Conservation (phyloP, 1,139 yeast genomes). For the Pichia norvegensis region DNA sequence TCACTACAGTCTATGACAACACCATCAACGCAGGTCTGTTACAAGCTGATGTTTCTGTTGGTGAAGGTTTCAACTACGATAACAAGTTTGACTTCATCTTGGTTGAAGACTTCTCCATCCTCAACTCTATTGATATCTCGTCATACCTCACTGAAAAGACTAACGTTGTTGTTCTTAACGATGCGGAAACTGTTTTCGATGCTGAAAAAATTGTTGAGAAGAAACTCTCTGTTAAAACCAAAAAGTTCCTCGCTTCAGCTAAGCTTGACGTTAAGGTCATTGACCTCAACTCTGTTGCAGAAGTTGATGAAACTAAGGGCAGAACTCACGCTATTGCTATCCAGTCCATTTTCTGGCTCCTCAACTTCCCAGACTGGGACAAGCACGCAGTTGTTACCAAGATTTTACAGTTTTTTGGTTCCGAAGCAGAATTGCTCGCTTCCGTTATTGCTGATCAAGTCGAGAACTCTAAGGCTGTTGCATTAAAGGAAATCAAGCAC, state of each 20-base stretch:
- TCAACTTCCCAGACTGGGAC: conserved; percentile 53
- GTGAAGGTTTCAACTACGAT: conserved; percentile 28
- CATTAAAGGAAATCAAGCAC: conserved; percentile 39
- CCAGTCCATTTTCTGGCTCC: conserved; percentile 77
- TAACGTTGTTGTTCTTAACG: conserved; percentile 40
- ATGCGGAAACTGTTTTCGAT: conserved; percentile 34
- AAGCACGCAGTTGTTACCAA: conserved; percentile 65
- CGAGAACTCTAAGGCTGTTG: conserved; percentile 43
- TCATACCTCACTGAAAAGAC: conserved; percentile 54
- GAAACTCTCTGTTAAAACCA: conserved; percentile 45
- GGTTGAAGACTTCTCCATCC: conserved; percentile 50
- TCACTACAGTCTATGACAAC: conserved; percentile 67
- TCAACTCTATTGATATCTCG: conserved; percentile 52
- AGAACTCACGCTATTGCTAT: conserved; percentile 67
- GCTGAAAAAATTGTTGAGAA: conserved; percentile 41
- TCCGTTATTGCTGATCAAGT: conserved; percentile 71
- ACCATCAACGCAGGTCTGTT: conserved; percentile 65
- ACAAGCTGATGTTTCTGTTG: conserved; percentile 61
- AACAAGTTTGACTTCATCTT: conserved; percentile 58
- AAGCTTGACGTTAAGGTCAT: conserved; percentile 45
- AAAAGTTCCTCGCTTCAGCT: conserved; percentile 47
- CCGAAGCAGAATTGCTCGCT: conserved; percentile 75
- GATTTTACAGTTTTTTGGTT: conserved; percentile 73
- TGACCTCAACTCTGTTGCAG: conserved; percentile 52
- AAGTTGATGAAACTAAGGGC: conserved; percentile 65